Conservation (phyloP, 116 monocot species). For the Cymodocea nodosa region DNA sequence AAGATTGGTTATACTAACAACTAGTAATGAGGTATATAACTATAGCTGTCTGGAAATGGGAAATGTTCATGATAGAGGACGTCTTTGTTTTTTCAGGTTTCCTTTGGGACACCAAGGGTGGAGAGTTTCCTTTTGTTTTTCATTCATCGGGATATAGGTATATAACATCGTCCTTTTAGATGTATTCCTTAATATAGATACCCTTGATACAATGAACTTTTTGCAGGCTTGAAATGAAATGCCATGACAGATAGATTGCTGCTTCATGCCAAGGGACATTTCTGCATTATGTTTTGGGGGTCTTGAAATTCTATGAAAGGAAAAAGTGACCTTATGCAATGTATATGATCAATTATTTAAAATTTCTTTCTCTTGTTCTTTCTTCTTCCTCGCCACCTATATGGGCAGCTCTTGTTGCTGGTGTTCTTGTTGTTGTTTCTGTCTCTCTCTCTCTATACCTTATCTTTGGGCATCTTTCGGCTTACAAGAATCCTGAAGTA, state of each 20-base stretch:
- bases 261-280: neutral
- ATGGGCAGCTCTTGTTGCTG: conserved; percentile 57
- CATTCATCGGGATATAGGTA: too few relatives aligned
- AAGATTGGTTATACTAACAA: too few relatives aligned
- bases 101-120: too few relatives aligned
- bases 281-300: neutral
- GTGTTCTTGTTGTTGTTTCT: conserved; percentile 37
- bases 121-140: too few relatives aligned
- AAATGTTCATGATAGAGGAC: too few relatives aligned
- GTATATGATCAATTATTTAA: conserved; percentile 7
- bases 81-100: too few relatives aligned
- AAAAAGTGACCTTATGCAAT: conserved; percentile 10
- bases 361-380: neutral
- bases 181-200: too few relatives aligned
- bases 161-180: too few relatives aligned
- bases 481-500: conserved; percentile 89
- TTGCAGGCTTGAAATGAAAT: neutral
- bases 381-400: conserved; percentile 32
- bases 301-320: neutral
- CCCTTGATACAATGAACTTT: too few relatives aligned
- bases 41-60: too few relatives aligned
- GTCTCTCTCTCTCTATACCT: conserved; percentile 62
- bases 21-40: too few relatives aligned
- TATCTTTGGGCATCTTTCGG: conserved; percentile 60
- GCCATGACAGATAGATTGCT: neutral